A percentile compares a stretch with the other conserved stretches of the same genome.
phyloP scores from a whole-genome alignment of 2,329 filamentous ascomycete species.

The Chaetomiaceae sp. region DNA sequence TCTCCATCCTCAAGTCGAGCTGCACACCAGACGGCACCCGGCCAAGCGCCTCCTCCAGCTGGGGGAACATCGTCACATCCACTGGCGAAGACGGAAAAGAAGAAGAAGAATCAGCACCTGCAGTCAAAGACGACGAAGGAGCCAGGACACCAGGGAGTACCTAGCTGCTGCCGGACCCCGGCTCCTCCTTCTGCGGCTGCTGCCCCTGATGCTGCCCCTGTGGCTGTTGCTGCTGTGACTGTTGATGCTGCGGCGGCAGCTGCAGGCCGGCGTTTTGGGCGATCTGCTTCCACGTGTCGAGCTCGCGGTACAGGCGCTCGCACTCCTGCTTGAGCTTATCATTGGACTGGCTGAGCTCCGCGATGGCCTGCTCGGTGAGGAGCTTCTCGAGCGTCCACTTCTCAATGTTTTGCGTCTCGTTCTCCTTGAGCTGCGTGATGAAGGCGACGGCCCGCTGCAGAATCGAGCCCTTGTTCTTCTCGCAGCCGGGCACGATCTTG shows the following conservation, averaged over 20 bases:
- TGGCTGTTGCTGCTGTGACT: too few relatives aligned
- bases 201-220: too few relatives aligned
- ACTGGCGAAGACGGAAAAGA: too few relatives aligned
- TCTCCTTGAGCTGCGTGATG: constrained; percentile 90
- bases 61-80: not conserved
- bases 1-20: not conserved
- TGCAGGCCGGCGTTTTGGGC: constrained; percentile 57
- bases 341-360: constrained; percentile 80
- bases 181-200: constrained; percentile 32
- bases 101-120: not conserved
- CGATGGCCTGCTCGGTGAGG: constrained; percentile 81
- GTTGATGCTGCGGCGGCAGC: too few relatives aligned
- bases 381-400: constrained; percentile 92
- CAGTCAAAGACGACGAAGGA: not conserved
- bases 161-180: constrained; percentile 23
- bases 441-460: constrained; percentile 89
- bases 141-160: not conserved
- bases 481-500: constrained; percentile 94
- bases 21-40: not conserved
- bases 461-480: constrained; percentile 99
- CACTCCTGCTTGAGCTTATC: constrained; percentile 81
- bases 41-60: not conserved
- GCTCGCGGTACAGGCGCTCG: constrained; percentile 71
- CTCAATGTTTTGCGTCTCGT: constrained; percentile 89
- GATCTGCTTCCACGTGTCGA: constrained; percentile 72